Conservation (phyloP, 805 yeast species). For the Helenozyma rhizophorensis region DNA sequence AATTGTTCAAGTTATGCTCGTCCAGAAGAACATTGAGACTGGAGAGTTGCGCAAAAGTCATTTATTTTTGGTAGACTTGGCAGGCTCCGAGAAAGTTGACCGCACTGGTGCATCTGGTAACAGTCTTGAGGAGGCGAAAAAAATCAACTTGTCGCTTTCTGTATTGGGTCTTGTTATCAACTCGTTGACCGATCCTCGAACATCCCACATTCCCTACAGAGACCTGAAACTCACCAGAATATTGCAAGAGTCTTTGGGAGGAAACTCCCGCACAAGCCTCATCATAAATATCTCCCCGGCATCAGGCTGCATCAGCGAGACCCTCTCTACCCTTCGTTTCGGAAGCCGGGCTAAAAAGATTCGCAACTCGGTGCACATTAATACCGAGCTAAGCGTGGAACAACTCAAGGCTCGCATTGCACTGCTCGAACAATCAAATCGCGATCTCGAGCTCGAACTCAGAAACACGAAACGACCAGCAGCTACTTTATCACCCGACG, state of each 20-base stretch:
- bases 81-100: constrained; percentile 80
- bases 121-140: constrained; percentile 76
- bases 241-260: constrained; percentile 75
- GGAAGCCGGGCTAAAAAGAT: constrained; percentile 70
- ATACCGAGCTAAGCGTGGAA: constrained; percentile 50
- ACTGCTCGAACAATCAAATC: constrained; percentile 32
- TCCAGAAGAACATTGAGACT: constrained; percentile 53
- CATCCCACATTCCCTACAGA: constrained; percentile 66
- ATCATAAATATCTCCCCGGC: constrained; percentile 73
- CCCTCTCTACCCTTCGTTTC: constrained; percentile 68
- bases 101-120: constrained; percentile 76
- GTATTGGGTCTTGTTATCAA: constrained; percentile 79
- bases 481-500: too few relatives aligned
- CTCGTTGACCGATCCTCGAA: constrained; percentile 65
- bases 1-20: constrained; percentile 62
- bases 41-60: constrained; percentile 60
- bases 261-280: constrained; percentile 72
- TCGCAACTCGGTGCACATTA: constrained; percentile 60
- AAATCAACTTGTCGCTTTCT: constrained; percentile 73
- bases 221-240: constrained; percentile 78
- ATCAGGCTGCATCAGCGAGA: constrained; percentile 51
- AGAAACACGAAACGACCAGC: neutral
- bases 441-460: constrained; percentile 40
- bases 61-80: constrained; percentile 75
- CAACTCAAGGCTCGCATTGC: constrained; percentile 41